Percentiles rank a stretch among this genome's conserved stretches.
Evolutionary conservation across 2,329 filamentous ascomycete genomes (phyloP).

Genomic region (Diaporthe sp.): DNA sequence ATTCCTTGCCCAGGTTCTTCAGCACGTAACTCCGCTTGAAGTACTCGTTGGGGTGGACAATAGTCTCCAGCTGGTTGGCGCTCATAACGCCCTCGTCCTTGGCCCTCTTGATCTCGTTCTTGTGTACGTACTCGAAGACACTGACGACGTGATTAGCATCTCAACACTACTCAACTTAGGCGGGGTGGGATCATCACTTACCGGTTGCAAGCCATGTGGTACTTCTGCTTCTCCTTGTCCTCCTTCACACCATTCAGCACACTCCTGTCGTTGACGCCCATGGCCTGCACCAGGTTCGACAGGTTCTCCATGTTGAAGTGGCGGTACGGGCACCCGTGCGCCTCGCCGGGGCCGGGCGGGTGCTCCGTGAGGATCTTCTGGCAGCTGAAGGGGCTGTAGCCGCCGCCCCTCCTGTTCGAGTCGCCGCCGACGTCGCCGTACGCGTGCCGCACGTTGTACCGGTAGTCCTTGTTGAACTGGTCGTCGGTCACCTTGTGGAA

Average conservation of each 20-base stretch:
- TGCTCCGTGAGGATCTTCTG: slow-evolving; percentile 95
- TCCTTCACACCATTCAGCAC: slow-evolving; percentile 86
- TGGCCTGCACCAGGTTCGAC: slow-evolving; percentile 78
- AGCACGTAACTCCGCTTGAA: slow-evolving; percentile 95
- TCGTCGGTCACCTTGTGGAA: slow-evolving; percentile 94
- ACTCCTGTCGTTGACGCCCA: slow-evolving; percentile 83
- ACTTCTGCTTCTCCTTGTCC: slow-evolving; percentile 90
- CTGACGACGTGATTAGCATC: slow-evolving; percentile 52
- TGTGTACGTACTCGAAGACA: slow-evolving; percentile 92
- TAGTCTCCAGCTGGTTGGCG: slow-evolving; percentile 87
- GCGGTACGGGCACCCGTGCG: slow-evolving; percentile 96
- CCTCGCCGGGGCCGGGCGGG: slow-evolving; percentile 86
- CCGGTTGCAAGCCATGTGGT: slow-evolving; percentile 96
- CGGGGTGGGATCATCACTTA: slow-evolving; percentile 52
- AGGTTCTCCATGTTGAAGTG: slow-evolving; percentile 94
- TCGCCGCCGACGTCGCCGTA: slow-evolving; percentile 98
- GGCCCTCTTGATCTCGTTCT: slow-evolving; percentile 80
- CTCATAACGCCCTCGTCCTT: slow-evolving; percentile 81
- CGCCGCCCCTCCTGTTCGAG: slow-evolving; percentile 85
- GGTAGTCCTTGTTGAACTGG: slow-evolving; percentile 96
- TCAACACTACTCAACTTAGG: neutral
- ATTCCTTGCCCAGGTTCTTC: slow-evolving; percentile 77
- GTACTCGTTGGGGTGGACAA: slow-evolving; percentile 97
- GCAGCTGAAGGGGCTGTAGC: slow-evolving; percentile 93
- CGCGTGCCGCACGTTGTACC: slow-evolving; percentile 94